phyloP scores from a whole-genome alignment of 139 green algal genomes.

The Bryopsis sp. region DNA sequence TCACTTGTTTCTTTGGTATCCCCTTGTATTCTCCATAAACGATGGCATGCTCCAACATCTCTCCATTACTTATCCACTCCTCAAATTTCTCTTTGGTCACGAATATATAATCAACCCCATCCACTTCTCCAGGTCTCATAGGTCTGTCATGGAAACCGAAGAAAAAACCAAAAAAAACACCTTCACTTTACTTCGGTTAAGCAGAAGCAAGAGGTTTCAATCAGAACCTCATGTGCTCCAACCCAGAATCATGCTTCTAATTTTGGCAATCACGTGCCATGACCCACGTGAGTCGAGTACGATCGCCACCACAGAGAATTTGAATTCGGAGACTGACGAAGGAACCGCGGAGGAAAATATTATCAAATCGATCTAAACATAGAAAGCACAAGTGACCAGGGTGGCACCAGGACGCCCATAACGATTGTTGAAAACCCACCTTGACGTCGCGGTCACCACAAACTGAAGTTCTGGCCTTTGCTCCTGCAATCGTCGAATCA shows the following conservation, averaged over 20 bases:
- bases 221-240: too few species aligned
- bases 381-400: background rate
- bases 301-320: too few species aligned
- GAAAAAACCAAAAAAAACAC: background rate
- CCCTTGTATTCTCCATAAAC: constrained; percentile 98
- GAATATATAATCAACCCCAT: constrained; percentile 94
- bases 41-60: constrained; percentile 88
- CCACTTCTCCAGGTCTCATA: constrained; percentile 60
- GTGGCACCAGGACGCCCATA: background rate
- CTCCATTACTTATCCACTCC: constrained; percentile 58
- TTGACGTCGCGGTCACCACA: constrained; percentile 88
- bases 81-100: constrained; percentile 76
- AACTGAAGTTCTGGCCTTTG: constrained; percentile 75
- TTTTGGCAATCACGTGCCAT: too few species aligned
- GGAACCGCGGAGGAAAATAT: background rate
- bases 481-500: constrained; percentile 64
- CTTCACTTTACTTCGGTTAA: background rate
- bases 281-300: too few species aligned
- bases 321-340: too few species aligned
- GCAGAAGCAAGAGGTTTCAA: constrained; percentile 10
- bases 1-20: constrained; percentile 69
- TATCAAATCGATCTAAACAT: background rate
- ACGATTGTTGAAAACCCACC: constrained; percentile 26
- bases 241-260: too few species aligned
- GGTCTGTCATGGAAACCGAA: constrained; percentile 30